These are phyloP conservation scores for Ganoderma resinaceum DNA, from an alignment of 1,284 basidiomycete species.

Conservation along the genomic window DNA sequence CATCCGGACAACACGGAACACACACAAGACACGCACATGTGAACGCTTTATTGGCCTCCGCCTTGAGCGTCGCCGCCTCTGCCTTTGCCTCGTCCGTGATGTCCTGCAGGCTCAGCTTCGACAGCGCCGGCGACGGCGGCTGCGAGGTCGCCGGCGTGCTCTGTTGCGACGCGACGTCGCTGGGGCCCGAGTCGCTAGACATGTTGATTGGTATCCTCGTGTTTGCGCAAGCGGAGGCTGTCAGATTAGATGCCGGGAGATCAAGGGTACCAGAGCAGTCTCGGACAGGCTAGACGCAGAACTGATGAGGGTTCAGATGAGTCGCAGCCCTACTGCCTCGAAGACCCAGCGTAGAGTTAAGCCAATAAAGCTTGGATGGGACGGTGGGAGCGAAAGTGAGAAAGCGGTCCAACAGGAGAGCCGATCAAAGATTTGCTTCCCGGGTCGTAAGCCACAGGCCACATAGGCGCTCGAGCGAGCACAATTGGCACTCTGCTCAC, in stretches of 20 bases:
- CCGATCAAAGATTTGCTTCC: background rate
- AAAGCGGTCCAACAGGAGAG: background rate
- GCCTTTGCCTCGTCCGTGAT: slow-evolving; percentile 75
- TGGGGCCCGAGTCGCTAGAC: slow-evolving; percentile 18
- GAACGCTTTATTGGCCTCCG: slow-evolving; percentile 89
- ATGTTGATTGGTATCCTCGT: slow-evolving; percentile 1
- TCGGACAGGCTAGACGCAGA: background rate
- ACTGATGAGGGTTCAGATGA: background rate
- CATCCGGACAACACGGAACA: background rate
- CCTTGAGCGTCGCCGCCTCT: slow-evolving; percentile 77
- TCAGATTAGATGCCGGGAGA: background rate
- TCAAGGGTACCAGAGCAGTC: background rate
- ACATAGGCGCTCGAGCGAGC: background rate
- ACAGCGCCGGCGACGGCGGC: slow-evolving; percentile 63
- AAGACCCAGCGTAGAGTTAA: background rate
- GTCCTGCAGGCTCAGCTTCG: slow-evolving; percentile 55
- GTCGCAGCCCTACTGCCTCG: background rate
- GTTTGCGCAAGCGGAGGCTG: background rate
- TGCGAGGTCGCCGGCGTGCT: slow-evolving; percentile 57
- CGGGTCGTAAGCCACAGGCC: background rate
- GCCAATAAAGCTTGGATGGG: background rate
- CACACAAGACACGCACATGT: slow-evolving; percentile 53
- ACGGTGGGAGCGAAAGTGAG: background rate
- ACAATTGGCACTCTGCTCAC: no score
- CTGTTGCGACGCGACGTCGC: slow-evolving; percentile 40